Conservation (phyloP, 2,329 filamentous ascomycete species). For the Allantophomopsis cytisporea region DNA sequence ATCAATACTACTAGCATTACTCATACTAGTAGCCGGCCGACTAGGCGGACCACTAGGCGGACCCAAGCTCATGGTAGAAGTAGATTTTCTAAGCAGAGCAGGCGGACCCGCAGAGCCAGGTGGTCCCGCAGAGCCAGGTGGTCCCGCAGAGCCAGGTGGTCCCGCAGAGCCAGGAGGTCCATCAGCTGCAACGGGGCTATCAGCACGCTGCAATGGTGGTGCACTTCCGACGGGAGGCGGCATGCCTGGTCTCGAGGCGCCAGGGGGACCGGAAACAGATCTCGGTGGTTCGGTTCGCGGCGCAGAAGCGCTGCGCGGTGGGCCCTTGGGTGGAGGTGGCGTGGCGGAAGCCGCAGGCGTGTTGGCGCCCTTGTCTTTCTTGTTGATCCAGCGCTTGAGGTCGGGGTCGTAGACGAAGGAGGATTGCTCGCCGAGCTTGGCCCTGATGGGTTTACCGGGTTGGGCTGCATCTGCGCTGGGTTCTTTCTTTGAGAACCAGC, state of each 20-base stretch:
- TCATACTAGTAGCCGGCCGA: conserved; percentile 68
- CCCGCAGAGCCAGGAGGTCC: conserved; percentile 5
- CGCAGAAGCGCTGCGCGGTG: conserved; percentile 19
- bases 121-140: conserved; percentile 6
- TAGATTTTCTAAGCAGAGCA: conserved; percentile 10
- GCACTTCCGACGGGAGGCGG: neutral
- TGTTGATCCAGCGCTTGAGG: conserved; percentile 97
- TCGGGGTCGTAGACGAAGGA: conserved; percentile 91
- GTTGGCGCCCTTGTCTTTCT: conserved; percentile 60
- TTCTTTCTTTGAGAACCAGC: conserved; percentile 74
- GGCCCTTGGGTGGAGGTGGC: conserved; percentile 63
- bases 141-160: conserved; percentile 6
- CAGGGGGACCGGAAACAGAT: neutral
- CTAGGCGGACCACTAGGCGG: conserved; percentile 35
- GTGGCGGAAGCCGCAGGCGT: conserved; percentile 46
- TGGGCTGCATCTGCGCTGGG: conserved; percentile 18
- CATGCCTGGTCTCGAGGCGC: neutral
- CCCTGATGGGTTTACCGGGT: conserved; percentile 63
- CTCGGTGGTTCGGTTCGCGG: neutral
- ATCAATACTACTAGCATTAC: conserved; percentile 88
- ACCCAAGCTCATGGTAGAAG: conserved; percentile 10
- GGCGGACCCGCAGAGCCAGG: conserved; percentile 1
- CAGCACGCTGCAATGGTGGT: neutral
- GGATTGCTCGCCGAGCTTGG: conserved; percentile 88
- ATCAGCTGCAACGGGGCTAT: neutral